These are phyloP conservation scores for Hibiscus mutabilis DNA, from an alignment of 345 rosid species.

Conservation along the genomic window DNA sequence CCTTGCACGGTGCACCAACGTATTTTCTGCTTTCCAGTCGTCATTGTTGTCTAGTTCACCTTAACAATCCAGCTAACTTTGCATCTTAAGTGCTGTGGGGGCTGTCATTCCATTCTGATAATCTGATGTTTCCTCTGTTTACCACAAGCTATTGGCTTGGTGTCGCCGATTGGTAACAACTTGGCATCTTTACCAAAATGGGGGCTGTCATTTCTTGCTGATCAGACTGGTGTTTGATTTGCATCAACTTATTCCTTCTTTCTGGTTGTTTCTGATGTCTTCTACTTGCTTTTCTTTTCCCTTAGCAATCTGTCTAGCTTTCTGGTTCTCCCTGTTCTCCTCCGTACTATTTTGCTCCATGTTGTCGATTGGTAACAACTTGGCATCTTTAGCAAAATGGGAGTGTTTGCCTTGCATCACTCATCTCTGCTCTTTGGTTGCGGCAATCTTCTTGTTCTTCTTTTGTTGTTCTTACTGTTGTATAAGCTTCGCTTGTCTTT, in stretches of 20 bases:
- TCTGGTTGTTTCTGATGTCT: neutral
- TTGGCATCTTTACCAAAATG: neutral
- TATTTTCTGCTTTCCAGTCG: neutral
- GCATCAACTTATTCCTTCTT: neutral
- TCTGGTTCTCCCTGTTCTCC: neutral
- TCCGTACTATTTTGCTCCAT: neutral
- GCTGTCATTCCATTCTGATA: neutral
- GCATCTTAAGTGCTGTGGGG: neutral
- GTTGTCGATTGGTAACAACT: neutral
- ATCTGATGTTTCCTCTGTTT: neutral
- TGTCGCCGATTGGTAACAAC: neutral
- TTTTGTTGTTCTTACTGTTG: neutral
- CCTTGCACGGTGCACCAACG: neutral
- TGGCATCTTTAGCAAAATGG: neutral
- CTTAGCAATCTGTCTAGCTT: neutral
- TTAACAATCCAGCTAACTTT: neutral
- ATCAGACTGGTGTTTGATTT: neutral
- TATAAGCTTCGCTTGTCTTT: neutral
- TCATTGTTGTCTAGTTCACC: neutral
- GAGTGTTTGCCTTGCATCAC: neutral
- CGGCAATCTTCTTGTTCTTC: neutral
- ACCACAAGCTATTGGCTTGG: neutral
- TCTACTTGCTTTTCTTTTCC: neutral
- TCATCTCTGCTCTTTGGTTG: neutral
- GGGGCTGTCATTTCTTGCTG: neutral